A percentile compares a stretch with the other conserved stretches of the same genome.
Conservation (phyloP, 371 early-diverging fungal genomes). For the Gilbertella persicaria region DNA sequence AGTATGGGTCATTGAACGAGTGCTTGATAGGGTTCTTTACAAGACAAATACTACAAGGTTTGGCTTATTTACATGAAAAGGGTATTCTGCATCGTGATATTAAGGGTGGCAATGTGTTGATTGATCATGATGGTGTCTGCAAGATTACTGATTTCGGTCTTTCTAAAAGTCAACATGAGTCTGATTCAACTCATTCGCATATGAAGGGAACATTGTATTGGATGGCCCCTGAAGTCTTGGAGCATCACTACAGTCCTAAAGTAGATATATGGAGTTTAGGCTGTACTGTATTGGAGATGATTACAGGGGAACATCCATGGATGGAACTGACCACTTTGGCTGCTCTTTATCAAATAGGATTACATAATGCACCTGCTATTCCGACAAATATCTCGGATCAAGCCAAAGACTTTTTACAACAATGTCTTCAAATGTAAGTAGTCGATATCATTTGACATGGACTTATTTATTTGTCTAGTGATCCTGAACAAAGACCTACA, state of each 20-base stretch:
- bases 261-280: slow-evolving; percentile 90
- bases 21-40: slow-evolving; percentile 75
- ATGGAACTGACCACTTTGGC: slow-evolving; percentile 81
- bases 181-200: slow-evolving; percentile 10
- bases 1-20: slow-evolving; percentile 79
- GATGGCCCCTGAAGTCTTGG: slow-evolving; percentile 93
- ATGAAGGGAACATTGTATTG: slow-evolving; percentile 59
- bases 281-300: slow-evolving; percentile 95
- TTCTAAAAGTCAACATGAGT: slow-evolving; percentile 64
- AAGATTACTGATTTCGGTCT: slow-evolving; percentile 99
- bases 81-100: slow-evolving; percentile 96
- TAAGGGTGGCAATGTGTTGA: slow-evolving; percentile 88
- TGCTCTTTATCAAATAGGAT: slow-evolving; percentile 83
- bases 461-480: slow-evolving; percentile 23
- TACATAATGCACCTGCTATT: slow-evolving; percentile 71
- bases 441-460: not conserved
- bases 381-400: slow-evolving; percentile 64
- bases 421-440: slow-evolving; percentile 66
- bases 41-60: slow-evolving; percentile 85
- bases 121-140: slow-evolving; percentile 82
- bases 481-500: slow-evolving; percentile 61
- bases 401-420: slow-evolving; percentile 72
- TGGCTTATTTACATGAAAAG: slow-evolving; percentile 91
- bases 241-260: slow-evolving; percentile 76
- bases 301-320: slow-evolving; percentile 93